A percentile compares a stretch with the other conserved stretches of the same genome.
phyloP scores from a whole-genome alignment of 371 early-diverging fungal genomes.

The Mortierella sp. region DNA sequence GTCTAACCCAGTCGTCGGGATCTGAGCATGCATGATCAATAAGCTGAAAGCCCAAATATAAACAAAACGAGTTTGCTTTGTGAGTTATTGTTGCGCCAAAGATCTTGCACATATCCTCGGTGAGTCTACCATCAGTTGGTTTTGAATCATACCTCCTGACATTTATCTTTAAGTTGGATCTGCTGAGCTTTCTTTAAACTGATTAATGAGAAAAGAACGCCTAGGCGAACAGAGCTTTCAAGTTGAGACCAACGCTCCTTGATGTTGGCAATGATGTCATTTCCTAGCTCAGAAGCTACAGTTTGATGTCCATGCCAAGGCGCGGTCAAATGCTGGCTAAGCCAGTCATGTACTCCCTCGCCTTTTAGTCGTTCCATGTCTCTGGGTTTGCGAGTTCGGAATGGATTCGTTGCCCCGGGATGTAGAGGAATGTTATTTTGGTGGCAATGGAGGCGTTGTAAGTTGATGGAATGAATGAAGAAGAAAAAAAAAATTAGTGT shows the following conservation, averaged over 20 bases:
- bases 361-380: constrained; percentile 50
- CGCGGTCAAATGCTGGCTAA: constrained; percentile 38
- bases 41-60: constrained; percentile 19
- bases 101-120: neutral
- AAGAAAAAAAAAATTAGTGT: no score
- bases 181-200: constrained; percentile 56
- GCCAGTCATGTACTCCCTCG: constrained; percentile 49
- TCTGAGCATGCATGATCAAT: constrained; percentile 46
- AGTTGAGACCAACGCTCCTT: constrained; percentile 43
- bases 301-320: constrained; percentile 57
- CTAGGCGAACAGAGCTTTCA: constrained; percentile 32
- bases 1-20: constrained; percentile 53
- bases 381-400: neutral
- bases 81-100: neutral
- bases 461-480: no score
- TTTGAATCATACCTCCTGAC: constrained; percentile 26
- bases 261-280: constrained; percentile 50
- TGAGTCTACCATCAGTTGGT: neutral
- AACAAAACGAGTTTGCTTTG: neutral
- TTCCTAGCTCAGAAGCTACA: constrained; percentile 43
- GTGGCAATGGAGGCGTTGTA: no score
- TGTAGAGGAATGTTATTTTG: neutral
- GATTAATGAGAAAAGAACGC: constrained; percentile 51
- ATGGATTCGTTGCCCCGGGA: no score
- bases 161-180: constrained; percentile 33